A percentile compares a stretch with the other conserved stretches of the same genome.
Evolutionary conservation across 768 basidiomycete genomes (phyloP).

Genomic region (Naganishia antarctica): DNA sequence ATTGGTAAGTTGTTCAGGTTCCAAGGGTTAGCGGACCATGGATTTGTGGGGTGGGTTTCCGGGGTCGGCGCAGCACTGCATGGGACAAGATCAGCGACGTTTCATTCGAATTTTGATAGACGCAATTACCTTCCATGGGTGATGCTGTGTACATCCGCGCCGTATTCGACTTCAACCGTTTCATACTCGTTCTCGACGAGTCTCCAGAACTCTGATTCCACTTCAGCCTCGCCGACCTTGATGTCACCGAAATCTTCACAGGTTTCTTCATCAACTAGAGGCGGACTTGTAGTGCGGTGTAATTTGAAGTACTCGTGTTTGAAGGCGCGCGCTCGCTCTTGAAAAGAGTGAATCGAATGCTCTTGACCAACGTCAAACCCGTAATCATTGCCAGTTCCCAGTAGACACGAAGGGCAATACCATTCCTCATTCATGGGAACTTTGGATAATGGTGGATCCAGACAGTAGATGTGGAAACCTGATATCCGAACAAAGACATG

Average conservation of each 20-base stretch:
- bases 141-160: constrained; percentile 97
- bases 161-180: constrained; percentile 96
- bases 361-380: constrained; percentile 98
- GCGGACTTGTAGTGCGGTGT: constrained; percentile 47
- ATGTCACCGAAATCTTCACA: constrained; percentile 52
- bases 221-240: constrained; percentile 67
- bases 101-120: too few species aligned
- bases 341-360: constrained; percentile 84
- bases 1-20: constrained; percentile 98
- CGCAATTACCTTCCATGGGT: constrained; percentile 66
- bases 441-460: constrained; percentile 76
- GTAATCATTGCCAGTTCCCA: constrained; percentile 88
- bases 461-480: constrained; percentile 91
- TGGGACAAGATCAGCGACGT: too few species aligned
- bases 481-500: constrained; percentile 50
- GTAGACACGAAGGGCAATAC: constrained; percentile 88
- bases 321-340: constrained; percentile 83
- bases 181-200: constrained; percentile 82
- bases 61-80: constrained; percentile 87
- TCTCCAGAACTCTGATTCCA: constrained; percentile 95
- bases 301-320: constrained; percentile 83
- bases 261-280: constrained; percentile 16
- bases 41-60: constrained; percentile 83
- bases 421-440: constrained; percentile 86
- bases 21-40: constrained; percentile 88